Evolutionary conservation across 176 grass and related monocot species (phyloP).

Genomic region (Cenchrus fungigraminus): DNA sequence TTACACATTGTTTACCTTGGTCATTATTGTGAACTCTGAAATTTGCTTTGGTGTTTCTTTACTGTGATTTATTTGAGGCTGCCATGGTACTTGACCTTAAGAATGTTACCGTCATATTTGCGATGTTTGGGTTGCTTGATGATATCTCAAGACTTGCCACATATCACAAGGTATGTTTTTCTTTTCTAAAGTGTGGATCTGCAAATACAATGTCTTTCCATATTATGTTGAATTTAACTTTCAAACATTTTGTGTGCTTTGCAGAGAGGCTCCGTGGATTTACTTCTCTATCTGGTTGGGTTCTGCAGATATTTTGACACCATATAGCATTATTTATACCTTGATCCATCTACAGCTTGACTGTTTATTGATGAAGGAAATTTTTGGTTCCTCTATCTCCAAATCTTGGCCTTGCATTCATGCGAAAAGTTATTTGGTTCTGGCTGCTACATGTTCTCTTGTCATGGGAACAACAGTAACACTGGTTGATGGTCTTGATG

Average conservation of each 20-base stretch:
- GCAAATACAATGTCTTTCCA: background rate
- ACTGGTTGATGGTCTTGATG: conserved; percentile 84
- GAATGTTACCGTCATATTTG: conserved; percentile 50
- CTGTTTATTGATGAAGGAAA: conserved; percentile 71
- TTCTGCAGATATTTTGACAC: conserved; percentile 77
- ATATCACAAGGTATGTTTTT: conserved; percentile 50
- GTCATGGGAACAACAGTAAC: conserved; percentile 69
- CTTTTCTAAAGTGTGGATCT: conserved; percentile 21
- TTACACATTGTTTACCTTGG: too few relatives aligned
- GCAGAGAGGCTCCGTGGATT: conserved; percentile 66
- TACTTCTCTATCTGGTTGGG: conserved; percentile 85
- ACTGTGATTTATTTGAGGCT: too few relatives aligned
- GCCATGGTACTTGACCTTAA: too few relatives aligned
- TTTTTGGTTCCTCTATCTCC: conserved; percentile 83
- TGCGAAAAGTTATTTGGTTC: conserved; percentile 76
- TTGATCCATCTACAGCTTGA: conserved; percentile 26
- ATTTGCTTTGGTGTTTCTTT: too few relatives aligned
- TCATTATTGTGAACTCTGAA: too few relatives aligned
- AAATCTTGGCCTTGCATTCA: conserved; percentile 72
- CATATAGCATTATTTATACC: conserved; percentile 59
- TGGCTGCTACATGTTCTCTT: conserved; percentile 68
- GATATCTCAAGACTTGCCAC: conserved; percentile 58
- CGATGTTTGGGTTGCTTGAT: conserved; percentile 79
- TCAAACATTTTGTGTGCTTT: conserved; percentile 28
- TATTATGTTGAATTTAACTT: conserved; percentile 1